Evolutionary conservation across 2,329 filamentous ascomycete genomes (phyloP).

Genomic region (Aspergillus sp.): DNA sequence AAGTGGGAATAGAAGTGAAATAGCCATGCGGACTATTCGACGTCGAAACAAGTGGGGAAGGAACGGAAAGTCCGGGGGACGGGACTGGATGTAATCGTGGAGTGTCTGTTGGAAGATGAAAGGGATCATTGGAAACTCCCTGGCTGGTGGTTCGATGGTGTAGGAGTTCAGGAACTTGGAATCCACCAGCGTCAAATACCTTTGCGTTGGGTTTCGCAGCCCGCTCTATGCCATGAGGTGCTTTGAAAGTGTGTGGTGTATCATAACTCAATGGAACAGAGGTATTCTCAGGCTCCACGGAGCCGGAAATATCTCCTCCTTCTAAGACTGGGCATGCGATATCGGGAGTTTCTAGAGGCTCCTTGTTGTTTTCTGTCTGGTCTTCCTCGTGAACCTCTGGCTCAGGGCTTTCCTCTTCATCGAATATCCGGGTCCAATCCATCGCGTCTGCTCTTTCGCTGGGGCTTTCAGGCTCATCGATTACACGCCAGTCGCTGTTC

Average conservation of each 20-base stretch:
- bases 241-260: no score
- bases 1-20: conserved; percentile 20
- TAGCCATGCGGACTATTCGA: conserved; percentile 23
- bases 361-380: background rate
- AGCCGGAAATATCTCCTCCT: background rate
- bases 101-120: conserved; percentile 25
- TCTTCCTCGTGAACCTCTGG: background rate
- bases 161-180: no score
- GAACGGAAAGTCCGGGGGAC: conserved; percentile 35
- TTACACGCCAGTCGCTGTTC: conserved; percentile 69
- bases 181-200: no score
- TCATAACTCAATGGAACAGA: no score
- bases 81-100: conserved; percentile 34
- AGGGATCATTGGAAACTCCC: background rate
- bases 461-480: conserved; percentile 66
- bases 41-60: conserved; percentile 32
- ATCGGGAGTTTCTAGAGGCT: background rate
- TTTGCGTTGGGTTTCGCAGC: background rate
- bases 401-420: conserved; percentile 13
- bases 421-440: conserved; percentile 25
- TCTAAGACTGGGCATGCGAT: background rate
- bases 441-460: conserved; percentile 41
- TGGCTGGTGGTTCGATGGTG: conserved; percentile 1
- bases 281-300: background rate
- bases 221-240: no score